These are phyloP conservation scores for Zygosaccharomyces bisporus DNA, from an alignment of 805 yeast species.

Conservation along the genomic window DNA sequence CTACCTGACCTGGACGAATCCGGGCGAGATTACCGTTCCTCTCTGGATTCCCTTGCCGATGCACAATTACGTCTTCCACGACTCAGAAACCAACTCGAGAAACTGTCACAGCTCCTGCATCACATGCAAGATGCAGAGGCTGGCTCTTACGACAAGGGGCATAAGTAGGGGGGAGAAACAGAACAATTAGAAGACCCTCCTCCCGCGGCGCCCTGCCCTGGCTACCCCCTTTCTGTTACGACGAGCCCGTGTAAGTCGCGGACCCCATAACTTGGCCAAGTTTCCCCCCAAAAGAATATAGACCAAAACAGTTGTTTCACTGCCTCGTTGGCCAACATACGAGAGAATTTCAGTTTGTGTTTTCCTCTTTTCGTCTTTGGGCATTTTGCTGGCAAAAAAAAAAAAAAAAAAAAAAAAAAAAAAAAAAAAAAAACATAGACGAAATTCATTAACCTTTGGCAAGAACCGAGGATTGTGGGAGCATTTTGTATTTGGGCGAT, in stretches of 20 bases:
- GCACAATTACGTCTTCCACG: constrained; percentile 1
- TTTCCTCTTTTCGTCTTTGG: constrained; percentile 9
- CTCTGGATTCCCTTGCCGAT: background rate
- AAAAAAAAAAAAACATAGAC: constrained; percentile 1
- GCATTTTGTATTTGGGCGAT: background rate
- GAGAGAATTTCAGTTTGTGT: constrained; percentile 8
- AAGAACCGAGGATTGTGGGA: background rate
- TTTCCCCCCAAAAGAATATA: background rate
- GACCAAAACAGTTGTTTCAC: constrained; percentile 1
- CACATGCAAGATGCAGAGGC: constrained; percentile 1
- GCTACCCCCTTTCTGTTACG: background rate
- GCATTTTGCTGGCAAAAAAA: constrained; percentile 6
- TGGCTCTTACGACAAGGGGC: background rate
- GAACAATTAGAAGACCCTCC: background rate
- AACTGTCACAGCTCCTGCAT: constrained; percentile 1
- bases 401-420: background rate
- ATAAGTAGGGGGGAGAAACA: background rate
- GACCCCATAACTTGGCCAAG: background rate
- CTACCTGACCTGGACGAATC: constrained; percentile 7
- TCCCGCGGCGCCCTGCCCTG: background rate
- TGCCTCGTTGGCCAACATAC: constrained; percentile 1
- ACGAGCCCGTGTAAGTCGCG: background rate
- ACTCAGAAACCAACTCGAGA: constrained; percentile 4
- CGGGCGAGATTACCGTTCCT: constrained; percentile 6
- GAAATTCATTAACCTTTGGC: background rate